These are phyloP conservation scores for Talaromyces sp. DNA, from an alignment of 2,329 filamentous ascomycete species.

Conservation along the genomic window DNA sequence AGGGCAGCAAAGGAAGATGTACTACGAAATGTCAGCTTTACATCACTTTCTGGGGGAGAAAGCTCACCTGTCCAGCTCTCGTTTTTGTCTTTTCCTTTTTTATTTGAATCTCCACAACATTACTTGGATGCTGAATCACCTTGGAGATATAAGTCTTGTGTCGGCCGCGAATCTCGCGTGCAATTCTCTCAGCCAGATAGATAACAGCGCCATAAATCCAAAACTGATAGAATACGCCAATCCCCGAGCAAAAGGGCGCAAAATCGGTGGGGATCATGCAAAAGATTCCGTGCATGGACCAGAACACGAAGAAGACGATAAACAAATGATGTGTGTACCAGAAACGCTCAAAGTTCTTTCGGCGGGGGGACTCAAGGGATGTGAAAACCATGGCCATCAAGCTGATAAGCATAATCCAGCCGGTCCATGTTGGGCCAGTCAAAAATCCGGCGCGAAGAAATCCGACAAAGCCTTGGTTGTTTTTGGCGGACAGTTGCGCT, in stretches of 20 bases:
- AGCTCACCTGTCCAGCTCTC: slow-evolving; percentile 60
- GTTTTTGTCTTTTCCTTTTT: slow-evolving; percentile 85
- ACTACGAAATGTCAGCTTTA: slow-evolving; percentile 37
- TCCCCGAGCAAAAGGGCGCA: slow-evolving; percentile 63
- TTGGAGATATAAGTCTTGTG: slow-evolving; percentile 85
- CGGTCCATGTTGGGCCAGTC: slow-evolving; percentile 78
- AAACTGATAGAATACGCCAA: slow-evolving; percentile 84
- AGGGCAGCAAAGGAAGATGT: slow-evolving; percentile 84
- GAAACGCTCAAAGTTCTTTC: slow-evolving; percentile 82
- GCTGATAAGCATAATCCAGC: slow-evolving; percentile 75
- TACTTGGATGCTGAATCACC: slow-evolving; percentile 83
- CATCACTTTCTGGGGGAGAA: not conserved
- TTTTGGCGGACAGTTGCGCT: slow-evolving; percentile 67
- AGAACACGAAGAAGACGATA: slow-evolving; percentile 83
- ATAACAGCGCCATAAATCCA: slow-evolving; percentile 80
- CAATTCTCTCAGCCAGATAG: slow-evolving; percentile 73
- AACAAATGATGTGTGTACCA: slow-evolving; percentile 90
- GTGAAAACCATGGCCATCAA: slow-evolving; percentile 75
- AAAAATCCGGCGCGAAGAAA: slow-evolving; percentile 72
- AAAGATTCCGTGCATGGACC: slow-evolving; percentile 83
- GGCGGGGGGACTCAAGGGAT: slow-evolving; percentile 69
- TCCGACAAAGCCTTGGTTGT: slow-evolving; percentile 72
- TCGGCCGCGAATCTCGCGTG: slow-evolving; percentile 70
- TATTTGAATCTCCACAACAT: slow-evolving; percentile 86
- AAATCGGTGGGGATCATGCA: slow-evolving; percentile 87